Evolutionary conservation across 805 yeast species (phyloP), one percentile per base, ranked within the genome.

Genomic region (Priceomyces castillae): DNA sequence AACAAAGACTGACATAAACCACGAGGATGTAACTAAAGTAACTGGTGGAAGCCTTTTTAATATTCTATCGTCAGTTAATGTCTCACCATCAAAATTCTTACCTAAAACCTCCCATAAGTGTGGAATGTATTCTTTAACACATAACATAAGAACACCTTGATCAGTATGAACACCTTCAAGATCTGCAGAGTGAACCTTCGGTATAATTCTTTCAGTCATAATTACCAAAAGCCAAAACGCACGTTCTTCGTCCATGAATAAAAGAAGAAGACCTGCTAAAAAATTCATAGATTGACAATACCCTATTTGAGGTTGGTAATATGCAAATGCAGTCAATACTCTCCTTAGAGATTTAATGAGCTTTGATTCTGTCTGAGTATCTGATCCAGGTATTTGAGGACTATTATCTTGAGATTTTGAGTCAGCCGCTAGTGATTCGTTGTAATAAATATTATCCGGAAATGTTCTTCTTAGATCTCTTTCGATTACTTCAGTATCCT

Each of bases 1-100:
- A 28, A 94, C 89, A 64, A 86, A 94, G n/a, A 88, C 78, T 54
- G 97, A 86, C 98, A 94, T 92, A 59, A 94, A 94, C 99, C 99
- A 94, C 42, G 96, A 82, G 0, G 97, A 92, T 0, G 98, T 94
- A 52, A 95, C 94, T 37, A 94, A 73, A 1, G 97, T 86, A 3
- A 94, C 77, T 1, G 97, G 96, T 1, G 99, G 98, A 35, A 90
- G 66, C 51, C 85, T 83, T 12, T 80, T 74, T 25, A 92, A 72
- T 47, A 87, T 82, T 56, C 76, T 73, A 53, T 64, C 73, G 26
- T 65, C 73, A 41, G 63, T 67, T 54, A 61, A 64, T 56, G 52
- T 62, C 56, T 58, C 71, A 38, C 64, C 74, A 31, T 69, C 74
- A 33, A 64, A 64, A 25, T 57, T 61, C 34, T 62, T 59, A 19